Evolutionary conservation across 129 eudicot species (phyloP), one percentile per base, ranked within the genome.

Genomic region (Centaurea solstitialis): DNA sequence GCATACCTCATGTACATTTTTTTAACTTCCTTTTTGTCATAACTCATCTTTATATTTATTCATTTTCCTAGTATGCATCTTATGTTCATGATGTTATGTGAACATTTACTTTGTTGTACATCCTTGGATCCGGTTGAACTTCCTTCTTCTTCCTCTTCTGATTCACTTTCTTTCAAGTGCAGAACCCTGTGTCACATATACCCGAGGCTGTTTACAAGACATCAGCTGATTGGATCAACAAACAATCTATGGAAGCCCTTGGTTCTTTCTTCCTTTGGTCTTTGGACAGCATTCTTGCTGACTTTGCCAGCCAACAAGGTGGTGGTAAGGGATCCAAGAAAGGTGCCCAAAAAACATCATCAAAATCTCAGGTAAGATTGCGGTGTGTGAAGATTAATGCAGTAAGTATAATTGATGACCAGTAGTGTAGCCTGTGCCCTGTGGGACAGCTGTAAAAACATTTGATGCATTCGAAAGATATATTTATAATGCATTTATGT

Each of bases 191-290:
- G 66, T 87, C 90, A 47, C 87, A 90, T 81, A 84, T 94, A 72
- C 76, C 95, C 17, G 93, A 88, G 61, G 73, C 88, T 84, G 95
- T 94, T 79, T 90, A 91, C 82, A 94, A 87, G 84, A 88, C 90
- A 24, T 88, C 92, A 62, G 93, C 87, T 57, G 98, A 94, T 9
- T 94, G 97, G 97, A 91, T 94, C 76, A 91, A 81, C 80, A 93
- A 88, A 35, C 87, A 78, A 68, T 91, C 98, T 11, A 28, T 41
- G 17, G 90, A 90, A 79, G 93, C 97, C 23, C 90, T 94, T 70
- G 82, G 74, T 39, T 87, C 89, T 69, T 94, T 90, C 81, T 85
- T 86, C 8, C 28, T 94, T 33, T 88, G 93, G 95, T 86, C 90
- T 20, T 77, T 94, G 69, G 97, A 94, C 78, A 75, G 86, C 81